A percentile compares a stretch with the other conserved stretches of the same genome.
These are phyloP conservation scores for Penicillium sclerotiorum DNA, from an alignment of 2,329 filamentous ascomycete genomes.

Conservation along the genomic window DNA sequence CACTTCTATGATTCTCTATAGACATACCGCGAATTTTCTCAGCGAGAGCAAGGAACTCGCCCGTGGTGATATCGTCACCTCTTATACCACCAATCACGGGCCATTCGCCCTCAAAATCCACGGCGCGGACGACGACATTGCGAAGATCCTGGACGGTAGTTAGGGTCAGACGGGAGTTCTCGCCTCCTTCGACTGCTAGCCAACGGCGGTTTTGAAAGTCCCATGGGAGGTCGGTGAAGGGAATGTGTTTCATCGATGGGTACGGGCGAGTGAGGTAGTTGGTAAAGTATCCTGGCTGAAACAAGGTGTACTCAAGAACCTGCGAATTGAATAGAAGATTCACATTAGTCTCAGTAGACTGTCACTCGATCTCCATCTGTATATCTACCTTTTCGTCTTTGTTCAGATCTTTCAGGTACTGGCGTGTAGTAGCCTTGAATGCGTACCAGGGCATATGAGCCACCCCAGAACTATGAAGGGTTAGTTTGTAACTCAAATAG, in stretches of 20 bases:
- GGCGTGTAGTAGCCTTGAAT: conserved; percentile 53
- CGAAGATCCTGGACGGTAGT: conserved; percentile 42
- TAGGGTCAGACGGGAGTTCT: conserved; percentile 33
- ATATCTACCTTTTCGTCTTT: conserved; percentile 45
- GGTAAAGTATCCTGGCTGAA: conserved; percentile 58
- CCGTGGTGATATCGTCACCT: conserved; percentile 34
- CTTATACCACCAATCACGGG: conserved; percentile 43
- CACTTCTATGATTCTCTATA: neutral
- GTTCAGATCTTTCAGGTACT: conserved; percentile 58
- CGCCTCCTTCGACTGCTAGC: conserved; percentile 33
- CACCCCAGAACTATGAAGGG: conserved; percentile 28
- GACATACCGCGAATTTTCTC: conserved; percentile 38
- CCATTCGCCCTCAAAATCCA: conserved; percentile 48
- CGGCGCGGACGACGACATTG: conserved; percentile 38
- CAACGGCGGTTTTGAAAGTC: conserved; percentile 41
- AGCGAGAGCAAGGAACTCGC: conserved; percentile 36
- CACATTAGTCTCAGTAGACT: neutral
- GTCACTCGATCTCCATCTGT: too few relatives aligned
- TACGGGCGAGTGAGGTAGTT: conserved; percentile 59
- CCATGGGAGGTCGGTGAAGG: conserved; percentile 33
- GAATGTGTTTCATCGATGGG: conserved; percentile 50
- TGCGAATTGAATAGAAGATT: conserved; percentile 22
- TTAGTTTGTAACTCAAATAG: too few relatives aligned
- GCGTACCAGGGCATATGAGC: conserved; percentile 52
- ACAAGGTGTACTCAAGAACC: conserved; percentile 60